A percentile compares a stretch with the other conserved stretches of the same genome.
phyloP scores from a whole-genome alignment of 2,329 filamentous ascomycete species.

The Emmonsiellopsis sp. region DNA sequence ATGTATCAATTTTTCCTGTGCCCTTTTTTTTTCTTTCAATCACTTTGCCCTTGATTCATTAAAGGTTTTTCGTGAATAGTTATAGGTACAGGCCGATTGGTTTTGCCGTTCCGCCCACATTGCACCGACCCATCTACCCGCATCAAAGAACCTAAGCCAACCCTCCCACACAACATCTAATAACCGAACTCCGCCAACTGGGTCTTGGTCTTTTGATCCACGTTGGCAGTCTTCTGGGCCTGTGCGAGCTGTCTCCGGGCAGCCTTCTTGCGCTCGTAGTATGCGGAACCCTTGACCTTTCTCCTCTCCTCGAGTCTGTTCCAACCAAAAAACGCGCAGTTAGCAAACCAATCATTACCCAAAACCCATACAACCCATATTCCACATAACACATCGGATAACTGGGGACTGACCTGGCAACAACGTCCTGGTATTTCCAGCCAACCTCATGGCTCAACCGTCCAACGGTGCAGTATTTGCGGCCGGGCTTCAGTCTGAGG shows the following conservation, averaged over 20 bases:
- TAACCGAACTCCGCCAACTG: conserved; percentile 86
- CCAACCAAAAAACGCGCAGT: conserved; percentile 12
- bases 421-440: conserved; percentile 99
- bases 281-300: conserved; percentile 98
- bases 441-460: conserved; percentile 97
- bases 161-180: conserved; percentile 48
- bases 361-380: neutral
- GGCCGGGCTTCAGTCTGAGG: conserved; percentile 92
- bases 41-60: conserved; percentile 12
- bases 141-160: conserved; percentile 28
- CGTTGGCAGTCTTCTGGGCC: conserved; percentile 83
- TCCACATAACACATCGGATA: neutral
- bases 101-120: conserved; percentile 24
- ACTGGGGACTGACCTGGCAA: conserved; percentile 67
- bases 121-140: conserved; percentile 28
- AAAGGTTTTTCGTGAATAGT: conserved; percentile 11
- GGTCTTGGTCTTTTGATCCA: conserved; percentile 77
- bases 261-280: conserved; percentile 99
- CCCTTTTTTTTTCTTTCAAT: conserved; percentile 8
- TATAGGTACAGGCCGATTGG: conserved; percentile 25
- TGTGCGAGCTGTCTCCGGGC: conserved; percentile 81
- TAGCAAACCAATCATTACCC: neutral
- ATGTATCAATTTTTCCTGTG: conserved; percentile 11
- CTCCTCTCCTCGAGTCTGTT: conserved; percentile 93
- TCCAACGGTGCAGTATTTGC: conserved; percentile 99